phyloP scores from a whole-genome alignment of 1,284 basidiomycete genomes.

The Malassezia restricta region DNA sequence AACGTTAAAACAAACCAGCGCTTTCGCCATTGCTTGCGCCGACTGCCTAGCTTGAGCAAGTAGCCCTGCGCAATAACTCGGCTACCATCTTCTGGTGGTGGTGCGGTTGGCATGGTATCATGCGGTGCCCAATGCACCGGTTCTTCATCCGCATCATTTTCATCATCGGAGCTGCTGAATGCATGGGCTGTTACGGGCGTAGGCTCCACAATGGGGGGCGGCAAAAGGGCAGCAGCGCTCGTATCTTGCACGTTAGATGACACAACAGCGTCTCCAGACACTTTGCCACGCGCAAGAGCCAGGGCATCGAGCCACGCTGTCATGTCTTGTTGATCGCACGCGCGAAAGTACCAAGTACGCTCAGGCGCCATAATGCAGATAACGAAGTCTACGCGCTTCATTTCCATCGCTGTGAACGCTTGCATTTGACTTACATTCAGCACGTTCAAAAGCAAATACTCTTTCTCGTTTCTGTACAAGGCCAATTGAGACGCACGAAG shows the following conservation, averaged over 20 bases:
- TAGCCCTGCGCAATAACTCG: constrained; percentile 57
- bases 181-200: not conserved
- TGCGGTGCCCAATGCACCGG: constrained; percentile 17
- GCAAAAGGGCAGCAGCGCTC: not conserved
- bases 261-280: constrained; percentile 14
- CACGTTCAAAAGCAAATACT: constrained; percentile 64
- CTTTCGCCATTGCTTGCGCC: constrained; percentile 88
- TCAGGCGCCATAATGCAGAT: constrained; percentile 84
- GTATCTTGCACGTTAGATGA: not conserved
- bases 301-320: constrained; percentile 73
- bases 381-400: constrained; percentile 79
- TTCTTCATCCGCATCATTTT: constrained; percentile 30
- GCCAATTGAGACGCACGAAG: constrained; percentile 78
- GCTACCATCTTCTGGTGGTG: constrained; percentile 20
- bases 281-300: constrained; percentile 60
- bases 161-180: constrained; percentile 33
- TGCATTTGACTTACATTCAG: constrained; percentile 81
- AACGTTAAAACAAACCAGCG: constrained; percentile 49
- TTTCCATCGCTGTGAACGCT: constrained; percentile 69
- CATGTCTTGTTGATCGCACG: constrained; percentile 58
- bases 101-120: not conserved
- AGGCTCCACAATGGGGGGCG: not conserved
- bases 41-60: constrained; percentile 88
- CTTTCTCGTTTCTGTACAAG: constrained; percentile 81
- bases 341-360: constrained; percentile 86